phyloP scores from a whole-genome alignment of 768 basidiomycete genomes.

The Mycena kentingensis region DNA sequence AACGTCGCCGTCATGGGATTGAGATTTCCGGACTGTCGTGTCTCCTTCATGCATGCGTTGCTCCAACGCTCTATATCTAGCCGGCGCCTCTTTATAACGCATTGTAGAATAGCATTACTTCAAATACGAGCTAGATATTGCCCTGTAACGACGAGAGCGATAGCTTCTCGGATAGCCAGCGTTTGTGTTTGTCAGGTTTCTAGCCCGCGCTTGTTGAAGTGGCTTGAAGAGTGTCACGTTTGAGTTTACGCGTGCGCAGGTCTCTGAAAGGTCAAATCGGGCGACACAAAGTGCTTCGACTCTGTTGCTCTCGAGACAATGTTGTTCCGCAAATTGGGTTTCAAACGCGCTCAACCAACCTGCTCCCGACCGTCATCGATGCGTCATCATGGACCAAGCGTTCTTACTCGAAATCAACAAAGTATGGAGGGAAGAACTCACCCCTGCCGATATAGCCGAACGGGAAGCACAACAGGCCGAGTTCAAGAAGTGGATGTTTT shows the following conservation, averaged over 20 bases:
- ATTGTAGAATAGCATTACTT: constrained; percentile 24
- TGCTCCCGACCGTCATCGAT: too few species aligned
- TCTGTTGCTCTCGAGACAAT: background rate
- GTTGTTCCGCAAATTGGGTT: background rate
- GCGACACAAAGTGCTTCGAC: background rate
- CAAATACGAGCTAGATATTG: constrained; percentile 25
- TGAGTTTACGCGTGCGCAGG: background rate
- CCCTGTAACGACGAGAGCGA: too few species aligned
- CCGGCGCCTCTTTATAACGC: constrained; percentile 20
- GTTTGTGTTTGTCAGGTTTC: background rate
- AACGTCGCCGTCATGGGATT: constrained; percentile 56
- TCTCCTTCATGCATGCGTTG: constrained; percentile 20
- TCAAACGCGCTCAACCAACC: too few species aligned
- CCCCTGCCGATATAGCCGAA: too few species aligned
- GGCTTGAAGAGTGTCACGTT: background rate
- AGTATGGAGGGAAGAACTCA: too few species aligned
- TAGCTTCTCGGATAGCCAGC: too few species aligned
- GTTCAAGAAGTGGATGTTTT: too few species aligned
- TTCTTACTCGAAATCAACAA: too few species aligned
- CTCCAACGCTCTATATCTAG: constrained; percentile 21
- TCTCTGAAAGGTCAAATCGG: background rate
- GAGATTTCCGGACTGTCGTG: constrained; percentile 21
- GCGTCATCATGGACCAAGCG: too few species aligned
- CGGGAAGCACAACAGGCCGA: too few species aligned
- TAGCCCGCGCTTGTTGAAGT: background rate